A percentile compares a stretch with the other conserved stretches of the same genome.
These are phyloP conservation scores for Cicer yamashitae DNA, from an alignment of 306 rosid genomes.

Conservation along the genomic window DNA sequence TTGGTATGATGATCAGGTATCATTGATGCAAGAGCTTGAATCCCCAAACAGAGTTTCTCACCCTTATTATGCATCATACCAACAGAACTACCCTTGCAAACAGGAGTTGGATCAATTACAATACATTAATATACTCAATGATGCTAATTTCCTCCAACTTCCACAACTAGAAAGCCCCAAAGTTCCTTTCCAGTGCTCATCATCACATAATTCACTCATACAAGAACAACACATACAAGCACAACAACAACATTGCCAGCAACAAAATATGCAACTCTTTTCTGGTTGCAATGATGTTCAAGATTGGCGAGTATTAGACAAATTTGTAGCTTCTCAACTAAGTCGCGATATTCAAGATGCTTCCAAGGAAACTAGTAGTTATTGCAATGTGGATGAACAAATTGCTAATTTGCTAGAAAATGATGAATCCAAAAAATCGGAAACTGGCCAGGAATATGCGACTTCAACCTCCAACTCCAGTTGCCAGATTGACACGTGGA, in stretches of 20 bases:
- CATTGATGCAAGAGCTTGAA: slow-evolving; percentile 73
- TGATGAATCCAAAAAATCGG: slow-evolving; percentile 49
- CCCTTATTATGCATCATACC: slow-evolving; percentile 50
- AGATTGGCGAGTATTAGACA: slow-evolving; percentile 85
- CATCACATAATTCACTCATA: slow-evolving; percentile 49
- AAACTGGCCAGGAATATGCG: slow-evolving; percentile 54
- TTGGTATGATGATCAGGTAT: slow-evolving; percentile 75
- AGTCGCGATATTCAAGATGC: slow-evolving; percentile 57
- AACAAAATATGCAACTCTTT: slow-evolving; percentile 45
- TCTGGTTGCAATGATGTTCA: slow-evolving; percentile 45
- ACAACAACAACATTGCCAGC: slow-evolving; percentile 44
- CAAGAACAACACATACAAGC: slow-evolving; percentile 40
- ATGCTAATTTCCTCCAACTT: slow-evolving; percentile 72
- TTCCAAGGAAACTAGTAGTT: slow-evolving; percentile 55
- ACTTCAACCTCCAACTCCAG: slow-evolving; percentile 65
- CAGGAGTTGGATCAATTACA: slow-evolving; percentile 66
- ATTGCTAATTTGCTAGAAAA: slow-evolving; percentile 45
- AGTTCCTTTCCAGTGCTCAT: slow-evolving; percentile 53
- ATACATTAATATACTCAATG: slow-evolving; percentile 52
- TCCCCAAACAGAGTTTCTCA: slow-evolving; percentile 54
- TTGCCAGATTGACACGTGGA: slow-evolving; percentile 79
- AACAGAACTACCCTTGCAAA: slow-evolving; percentile 63
- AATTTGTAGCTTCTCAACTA: slow-evolving; percentile 80
- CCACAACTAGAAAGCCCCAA: slow-evolving; percentile 84
- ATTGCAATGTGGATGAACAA: slow-evolving; percentile 55